Evolutionary conservation across 306 rosid genomes (phyloP), one percentile per base, ranked within the genome.

Genomic region (Lathyrus tuberosus): DNA sequence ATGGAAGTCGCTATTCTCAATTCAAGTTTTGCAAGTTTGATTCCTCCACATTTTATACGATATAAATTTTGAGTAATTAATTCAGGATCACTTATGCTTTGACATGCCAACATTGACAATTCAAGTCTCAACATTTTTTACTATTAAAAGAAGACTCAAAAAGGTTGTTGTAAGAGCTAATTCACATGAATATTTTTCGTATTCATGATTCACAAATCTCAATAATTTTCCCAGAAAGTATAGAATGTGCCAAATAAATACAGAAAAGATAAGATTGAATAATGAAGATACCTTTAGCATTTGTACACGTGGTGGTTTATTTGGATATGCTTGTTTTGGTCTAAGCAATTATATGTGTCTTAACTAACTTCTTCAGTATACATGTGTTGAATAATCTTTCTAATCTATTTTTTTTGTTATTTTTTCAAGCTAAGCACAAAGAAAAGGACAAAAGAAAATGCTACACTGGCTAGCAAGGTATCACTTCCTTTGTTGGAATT

Each of bases 191-290:
- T 15, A 13, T 59, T 15, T 58, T 31, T 20, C 12, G 10, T 49
- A 26, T 43, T 57, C 30, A 14, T 65, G 74, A 71, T 72, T 66
- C 78, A 42, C n/a, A 44, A 8, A 22, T 8, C 67, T 53, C 68
- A 62, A 73, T 68, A 43, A 73, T 68, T 73, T 33, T 15, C 28
- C 17, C 53, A 15, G 54, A 51, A 78, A 59, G 41, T 49, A 59
- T 22, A 60, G 3, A 10, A 35, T 61, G 16, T 6, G 41, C 9
- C 15, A 10, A 69, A n/a, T n/a, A n/a, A n/a, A n/a, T n/a, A n/a
- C n/a, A n/a, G n/a, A n/a, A n/a, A n/a, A 31, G 83, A 79, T 74
- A 79, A 74, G 62, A 7, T 74, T 68, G 35, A 69, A 73, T 42
- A 72, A 14, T 56, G 4, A 37, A 60, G 71, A 69, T 46, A 52